Percentiles rank a stretch among this genome's conserved stretches.
These are phyloP conservation scores for Fusarium coicis DNA, from an alignment of 2,329 filamentous ascomycete species.

Conservation along the genomic window DNA sequence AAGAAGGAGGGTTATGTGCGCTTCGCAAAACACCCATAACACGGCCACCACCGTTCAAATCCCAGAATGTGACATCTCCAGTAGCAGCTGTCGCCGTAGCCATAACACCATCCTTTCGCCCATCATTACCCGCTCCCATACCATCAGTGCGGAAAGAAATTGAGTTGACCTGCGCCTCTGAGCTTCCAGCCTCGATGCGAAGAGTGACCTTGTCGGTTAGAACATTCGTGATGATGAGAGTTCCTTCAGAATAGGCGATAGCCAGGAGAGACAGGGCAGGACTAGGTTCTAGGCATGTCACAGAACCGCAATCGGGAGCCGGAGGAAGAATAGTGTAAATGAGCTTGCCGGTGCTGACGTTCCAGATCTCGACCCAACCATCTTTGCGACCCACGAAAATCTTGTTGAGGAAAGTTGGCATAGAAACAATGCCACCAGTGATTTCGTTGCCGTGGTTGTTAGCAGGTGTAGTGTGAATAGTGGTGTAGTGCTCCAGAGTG, in stretches of 20 bases:
- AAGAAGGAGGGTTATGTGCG: constrained; percentile 82
- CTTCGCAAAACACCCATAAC: constrained; percentile 88
- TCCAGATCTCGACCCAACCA: constrained; percentile 96
- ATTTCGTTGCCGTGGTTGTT: constrained; percentile 72
- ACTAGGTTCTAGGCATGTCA: constrained; percentile 88
- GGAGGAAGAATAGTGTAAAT: constrained; percentile 90
- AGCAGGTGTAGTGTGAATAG: constrained; percentile 70
- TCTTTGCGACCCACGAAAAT: constrained; percentile 89
- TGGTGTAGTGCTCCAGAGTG: constrained; percentile 90
- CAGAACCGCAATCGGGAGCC: constrained; percentile 75
- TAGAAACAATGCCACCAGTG: constrained; percentile 81
- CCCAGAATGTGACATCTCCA: constrained; percentile 96
- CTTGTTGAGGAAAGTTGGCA: constrained; percentile 97
- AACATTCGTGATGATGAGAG: constrained; percentile 83
- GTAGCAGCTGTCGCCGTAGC: constrained; percentile 82
- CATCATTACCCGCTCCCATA: constrained; percentile 87
- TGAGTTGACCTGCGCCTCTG: constrained; percentile 76
- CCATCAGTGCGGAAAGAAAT: constrained; percentile 94
- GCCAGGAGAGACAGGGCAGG: constrained; percentile 87
- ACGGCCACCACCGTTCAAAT: constrained; percentile 87
- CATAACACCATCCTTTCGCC: constrained; percentile 89
- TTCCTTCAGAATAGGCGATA: constrained; percentile 85
- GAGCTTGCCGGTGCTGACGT: constrained; percentile 89
- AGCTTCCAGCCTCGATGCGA: constrained; percentile 72
- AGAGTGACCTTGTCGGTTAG: constrained; percentile 80